phyloP scores from a whole-genome alignment of 768 basidiomycete genomes.

The Piloderma croceum region DNA sequence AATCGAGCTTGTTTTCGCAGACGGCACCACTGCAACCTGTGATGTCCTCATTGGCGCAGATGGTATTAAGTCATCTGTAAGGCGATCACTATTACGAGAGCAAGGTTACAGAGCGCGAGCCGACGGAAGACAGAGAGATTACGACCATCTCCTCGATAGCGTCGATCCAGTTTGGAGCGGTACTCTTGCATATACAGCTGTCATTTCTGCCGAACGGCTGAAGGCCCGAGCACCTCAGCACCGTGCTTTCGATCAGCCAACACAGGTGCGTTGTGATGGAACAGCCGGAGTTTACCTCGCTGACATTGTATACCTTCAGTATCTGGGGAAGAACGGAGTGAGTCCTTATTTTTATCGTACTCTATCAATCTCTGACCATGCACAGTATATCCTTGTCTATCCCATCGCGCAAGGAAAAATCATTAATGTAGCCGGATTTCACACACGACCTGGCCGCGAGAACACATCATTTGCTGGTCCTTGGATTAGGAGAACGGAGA shows the following conservation, averaged over 20 bases:
- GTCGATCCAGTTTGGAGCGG: constrained; percentile 37
- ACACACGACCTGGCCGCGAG: constrained; percentile 44
- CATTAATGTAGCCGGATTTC: constrained; percentile 62
- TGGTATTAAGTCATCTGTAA: constrained; percentile 35
- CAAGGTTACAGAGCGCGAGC: constrained; percentile 8
- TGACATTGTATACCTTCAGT: constrained; percentile 8
- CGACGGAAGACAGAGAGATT: background rate
- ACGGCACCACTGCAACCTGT: constrained; percentile 30
- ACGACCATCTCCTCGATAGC: constrained; percentile 12
- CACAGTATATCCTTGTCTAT: constrained; percentile 57
- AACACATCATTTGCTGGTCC: constrained; percentile 41
- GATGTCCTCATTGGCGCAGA: constrained; percentile 41
- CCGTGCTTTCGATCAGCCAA: constrained; percentile 18
- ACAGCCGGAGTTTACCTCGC: constrained; percentile 1
- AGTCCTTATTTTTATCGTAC: background rate
- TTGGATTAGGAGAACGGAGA: constrained; percentile 33
- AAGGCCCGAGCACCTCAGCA: constrained; percentile 26
- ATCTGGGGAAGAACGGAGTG: constrained; percentile 18
- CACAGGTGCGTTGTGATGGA: constrained; percentile 18
- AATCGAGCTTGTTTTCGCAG: constrained; percentile 30
- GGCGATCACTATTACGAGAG: constrained; percentile 20
- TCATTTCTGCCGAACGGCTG: constrained; percentile 27
- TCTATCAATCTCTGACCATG: constrained; percentile 1
- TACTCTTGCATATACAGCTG: constrained; percentile 30
- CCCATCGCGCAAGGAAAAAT: constrained; percentile 51